Evolutionary conservation across 2,329 filamentous ascomycete genomes (phyloP).

Genomic region (Aspergillus sp.): DNA sequence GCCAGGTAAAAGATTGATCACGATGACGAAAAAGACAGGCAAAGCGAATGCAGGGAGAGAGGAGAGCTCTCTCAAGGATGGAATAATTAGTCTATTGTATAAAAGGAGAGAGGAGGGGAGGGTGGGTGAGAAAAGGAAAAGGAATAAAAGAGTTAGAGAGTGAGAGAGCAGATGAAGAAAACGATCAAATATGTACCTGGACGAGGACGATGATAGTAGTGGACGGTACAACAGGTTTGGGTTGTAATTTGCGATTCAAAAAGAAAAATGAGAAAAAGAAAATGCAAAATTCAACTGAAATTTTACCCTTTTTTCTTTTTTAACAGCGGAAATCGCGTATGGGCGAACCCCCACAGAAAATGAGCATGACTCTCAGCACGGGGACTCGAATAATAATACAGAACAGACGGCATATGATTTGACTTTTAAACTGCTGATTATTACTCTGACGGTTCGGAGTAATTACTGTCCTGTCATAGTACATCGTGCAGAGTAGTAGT

Average conservation of each 20-base stretch:
- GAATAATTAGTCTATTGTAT: no score
- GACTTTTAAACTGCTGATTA: no score
- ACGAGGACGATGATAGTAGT: neutral
- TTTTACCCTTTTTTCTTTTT: conserved; percentile 2
- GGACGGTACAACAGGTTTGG: neutral
- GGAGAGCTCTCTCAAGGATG: neutral
- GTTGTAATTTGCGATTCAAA: neutral
- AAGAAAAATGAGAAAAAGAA: neutral
- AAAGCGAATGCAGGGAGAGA: neutral
- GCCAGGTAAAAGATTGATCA: neutral
- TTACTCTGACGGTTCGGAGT: no score
- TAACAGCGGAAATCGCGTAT: neutral
- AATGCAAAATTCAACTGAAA: neutral
- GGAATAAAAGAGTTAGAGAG: neutral
- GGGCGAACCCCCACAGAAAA: no score
- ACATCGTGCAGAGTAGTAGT: no score
- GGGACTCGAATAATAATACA: neutral
- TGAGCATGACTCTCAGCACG: no score
- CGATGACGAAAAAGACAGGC: neutral
- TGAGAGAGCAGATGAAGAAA: neutral
- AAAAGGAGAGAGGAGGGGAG: neutral
- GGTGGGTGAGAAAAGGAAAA: neutral
- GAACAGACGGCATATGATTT: neutral
- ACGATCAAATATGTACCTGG: neutral
- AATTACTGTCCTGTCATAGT: no score